Evolutionary conservation across 352 stramenopile species (phyloP), one percentile per base, ranked within the genome.

Genomic region (Phytophthora aleatoria): DNA sequence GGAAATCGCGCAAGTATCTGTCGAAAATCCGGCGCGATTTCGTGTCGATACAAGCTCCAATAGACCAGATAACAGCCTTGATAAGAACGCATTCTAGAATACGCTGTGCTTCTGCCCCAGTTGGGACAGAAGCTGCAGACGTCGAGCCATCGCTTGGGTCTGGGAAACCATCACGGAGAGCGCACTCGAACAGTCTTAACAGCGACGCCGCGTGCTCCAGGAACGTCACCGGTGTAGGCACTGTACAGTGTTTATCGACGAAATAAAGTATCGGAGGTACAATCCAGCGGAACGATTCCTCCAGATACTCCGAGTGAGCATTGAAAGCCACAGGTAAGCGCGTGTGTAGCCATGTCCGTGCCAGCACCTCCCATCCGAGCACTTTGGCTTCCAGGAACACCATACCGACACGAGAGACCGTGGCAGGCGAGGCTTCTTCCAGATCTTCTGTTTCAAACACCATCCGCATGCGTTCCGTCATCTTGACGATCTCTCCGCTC

Each of bases 371-470:
- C 90, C 90, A 98, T 0, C 92, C 92, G 0, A 98, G 64, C 33
- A 96, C 90, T 61, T 97, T 94, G 0, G 90, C 85, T 60, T 98
- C 94, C 4, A 98, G 64, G 58, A 97, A 98, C 33, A 98, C 88
- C 87, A 98, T 98, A 0, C 94, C 94, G 26, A 96, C 94, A 20
- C 94, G 85, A 31, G 90, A 97, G 28, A 98, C 93, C 0, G 94
- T 98, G 12, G 94, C 94, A 5, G 87, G 88, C 0, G 83, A 95
- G 1, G 89, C 89, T 36, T 93, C 85, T 55, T 93, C 85, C 0
- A 98, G 75, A 50, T 98, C 92, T 63, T 97, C 95, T 0, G 92
- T 95, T 67, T 98, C 94, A 61, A 98, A 98, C 68, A 98, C 97
- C 89, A 98, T 98, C n/a, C 83, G 88, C 93, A 98, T 98, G 7